These are phyloP conservation scores for Pterocarpus santalinus DNA, from an alignment of 306 rosid genomes.

Conservation along the genomic window DNA sequence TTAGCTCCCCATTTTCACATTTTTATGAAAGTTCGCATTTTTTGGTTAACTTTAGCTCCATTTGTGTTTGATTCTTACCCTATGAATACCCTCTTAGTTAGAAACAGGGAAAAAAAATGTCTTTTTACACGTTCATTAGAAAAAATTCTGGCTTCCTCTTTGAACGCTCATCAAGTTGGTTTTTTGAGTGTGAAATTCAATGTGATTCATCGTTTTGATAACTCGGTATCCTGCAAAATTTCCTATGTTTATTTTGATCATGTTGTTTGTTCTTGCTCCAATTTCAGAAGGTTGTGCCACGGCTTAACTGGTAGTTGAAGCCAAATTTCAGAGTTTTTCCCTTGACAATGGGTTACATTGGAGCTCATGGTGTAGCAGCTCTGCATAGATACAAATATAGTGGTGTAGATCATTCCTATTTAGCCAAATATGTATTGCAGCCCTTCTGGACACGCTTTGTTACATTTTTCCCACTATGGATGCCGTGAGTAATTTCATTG, in stretches of 20 bases:
- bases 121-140: neutral
- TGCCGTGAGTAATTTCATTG: constrained; percentile 80
- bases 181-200: constrained; percentile 25
- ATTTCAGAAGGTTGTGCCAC: constrained; percentile 53
- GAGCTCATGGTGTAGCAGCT: constrained; percentile 85
- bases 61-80: constrained; percentile 20
- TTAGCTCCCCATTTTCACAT: neutral
- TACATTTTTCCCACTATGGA: constrained; percentile 90
- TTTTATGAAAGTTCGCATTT: neutral
- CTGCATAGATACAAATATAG: constrained; percentile 83
- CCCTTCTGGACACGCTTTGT: constrained; percentile 91
- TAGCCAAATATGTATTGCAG: constrained; percentile 89
- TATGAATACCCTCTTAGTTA: neutral
- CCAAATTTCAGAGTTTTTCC: constrained; percentile 34
- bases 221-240: neutral
- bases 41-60: neutral
- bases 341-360: constrained; percentile 80
- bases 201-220: constrained; percentile 15
- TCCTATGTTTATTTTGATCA: constrained; percentile 29
- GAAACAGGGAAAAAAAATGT: neutral
- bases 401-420: constrained; percentile 88
- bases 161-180: neutral
- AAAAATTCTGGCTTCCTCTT: constrained; percentile 13
- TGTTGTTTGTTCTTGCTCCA: constrained; percentile 8
- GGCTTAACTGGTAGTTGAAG: constrained; percentile 49